phyloP scores from a whole-genome alignment of 805 yeast species.

The Yarrowia sp. region DNA sequence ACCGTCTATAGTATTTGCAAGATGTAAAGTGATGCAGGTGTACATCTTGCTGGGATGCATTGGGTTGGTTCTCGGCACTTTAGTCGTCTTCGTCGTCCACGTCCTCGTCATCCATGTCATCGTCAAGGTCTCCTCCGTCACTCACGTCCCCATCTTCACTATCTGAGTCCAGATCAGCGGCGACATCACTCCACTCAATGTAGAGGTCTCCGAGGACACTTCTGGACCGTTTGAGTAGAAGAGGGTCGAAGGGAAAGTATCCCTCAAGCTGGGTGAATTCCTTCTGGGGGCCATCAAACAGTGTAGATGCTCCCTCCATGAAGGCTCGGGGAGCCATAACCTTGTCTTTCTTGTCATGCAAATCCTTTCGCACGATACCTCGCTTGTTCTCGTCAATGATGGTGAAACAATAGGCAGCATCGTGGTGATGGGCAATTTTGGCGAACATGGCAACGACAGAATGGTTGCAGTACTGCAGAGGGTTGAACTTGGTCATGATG shows the following conservation, averaged over 20 bases:
- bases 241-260: slow-evolving; percentile 95
- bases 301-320: slow-evolving; percentile 28
- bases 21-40: background rate
- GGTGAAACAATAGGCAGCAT: slow-evolving; percentile 88
- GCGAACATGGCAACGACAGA: slow-evolving; percentile 94
- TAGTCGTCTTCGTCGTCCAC: slow-evolving; percentile 17
- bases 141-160: slow-evolving; percentile 47
- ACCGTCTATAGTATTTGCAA: background rate
- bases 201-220: slow-evolving; percentile 52
- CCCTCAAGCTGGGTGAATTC: slow-evolving; percentile 87
- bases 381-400: slow-evolving; percentile 87
- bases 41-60: background rate
- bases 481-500: slow-evolving; percentile 85
- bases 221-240: slow-evolving; percentile 63
- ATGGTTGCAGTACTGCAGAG: slow-evolving; percentile 87
- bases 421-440: slow-evolving; percentile 81
- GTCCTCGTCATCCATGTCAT: slow-evolving; percentile 31
- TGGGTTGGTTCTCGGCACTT: background rate
- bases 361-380: slow-evolving; percentile 44
- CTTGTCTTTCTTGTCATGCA: slow-evolving; percentile 22
- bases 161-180: slow-evolving; percentile 48
- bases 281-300: slow-evolving; percentile 50
- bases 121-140: slow-evolving; percentile 35
- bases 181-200: slow-evolving; percentile 81
- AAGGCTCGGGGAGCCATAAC: slow-evolving; percentile 31